Evolutionary conservation across 1,284 basidiomycete species (phyloP), one percentile per base, ranked within the genome.

Genomic region (Prillingera fragicola): DNA sequence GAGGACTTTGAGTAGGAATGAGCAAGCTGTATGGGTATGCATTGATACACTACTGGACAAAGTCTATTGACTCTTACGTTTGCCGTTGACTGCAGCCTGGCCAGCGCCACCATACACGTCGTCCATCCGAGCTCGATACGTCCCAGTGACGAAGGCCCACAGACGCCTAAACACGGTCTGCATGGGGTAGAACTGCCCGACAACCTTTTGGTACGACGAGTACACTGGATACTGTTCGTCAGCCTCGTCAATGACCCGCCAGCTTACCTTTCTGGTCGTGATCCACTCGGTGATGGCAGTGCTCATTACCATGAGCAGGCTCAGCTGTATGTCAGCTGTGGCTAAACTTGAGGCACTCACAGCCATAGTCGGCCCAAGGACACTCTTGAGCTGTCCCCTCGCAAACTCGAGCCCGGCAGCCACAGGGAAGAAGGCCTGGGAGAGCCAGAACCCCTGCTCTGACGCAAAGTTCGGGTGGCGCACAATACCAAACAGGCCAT

Each of bases 401-500:
- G 13, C n/a, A 9, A 45, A 54, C 45, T 13, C 50, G 39, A 21
- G 40, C 47, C 60, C 62, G 59, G 51, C 46, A 15, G 41, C 43
- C 35, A 45, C 26, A 58, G 47, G 10, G 60, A 69, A 67, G 38
- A 67, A 48, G 10, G 62, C 67, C 50, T 72, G 71, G 10, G 60
- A 50, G 52, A 89, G 81, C 89, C 89, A 94, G 71, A 91, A 89
- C 8, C 74, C 71, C 70, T 92, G 89, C 65, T 95, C 90, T 63
- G 85, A 89, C 0, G 83, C 73, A 69, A 90, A 92, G 67, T 95
- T 95, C 15, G 92, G 90, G 67, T 97, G 92, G 14, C 92, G 76
- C 3, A 80, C 82, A 75, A 82, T 89, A 2, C 80, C 78, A 85
- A 87, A 96, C 9, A 96, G 70, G 1, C 91, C 90, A 12, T 77